Conservation (phyloP, 2,329 filamentous ascomycete genomes). For the Aspergillus brasiliensis region DNA sequence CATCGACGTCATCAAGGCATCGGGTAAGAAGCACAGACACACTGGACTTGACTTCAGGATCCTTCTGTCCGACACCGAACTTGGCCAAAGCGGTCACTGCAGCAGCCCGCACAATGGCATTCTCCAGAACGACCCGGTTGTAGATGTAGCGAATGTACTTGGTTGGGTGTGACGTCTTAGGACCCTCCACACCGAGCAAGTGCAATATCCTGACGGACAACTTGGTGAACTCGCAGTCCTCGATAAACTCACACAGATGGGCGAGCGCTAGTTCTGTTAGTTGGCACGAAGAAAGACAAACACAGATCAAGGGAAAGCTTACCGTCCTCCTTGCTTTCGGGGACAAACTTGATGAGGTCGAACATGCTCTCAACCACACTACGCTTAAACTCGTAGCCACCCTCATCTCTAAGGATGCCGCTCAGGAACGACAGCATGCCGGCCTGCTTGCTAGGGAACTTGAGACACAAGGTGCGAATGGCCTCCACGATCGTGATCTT, state of each 20-base stretch:
- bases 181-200: constrained; percentile 89
- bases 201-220: constrained; percentile 93
- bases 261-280: constrained; percentile 65
- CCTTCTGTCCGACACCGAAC: constrained; percentile 95
- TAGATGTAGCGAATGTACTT: constrained; percentile 99
- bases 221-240: constrained; percentile 99
- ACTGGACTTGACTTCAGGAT: constrained; percentile 94
- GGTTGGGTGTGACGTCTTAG: constrained; percentile 91
- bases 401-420: constrained; percentile 93
- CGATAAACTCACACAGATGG: constrained; percentile 97
- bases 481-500: constrained; percentile 99
- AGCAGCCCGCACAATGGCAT: constrained; percentile 90
- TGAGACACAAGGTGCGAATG: constrained; percentile 92
- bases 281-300: constrained; percentile 20
- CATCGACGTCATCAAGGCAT: constrained; percentile 94
- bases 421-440: constrained; percentile 97
- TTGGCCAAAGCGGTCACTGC: constrained; percentile 95
- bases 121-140: constrained; percentile 95
- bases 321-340: constrained; percentile 73
- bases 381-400: constrained; percentile 97
- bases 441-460: constrained; percentile 97
- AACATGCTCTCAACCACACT: constrained; percentile 99
- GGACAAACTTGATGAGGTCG: constrained; percentile 97
- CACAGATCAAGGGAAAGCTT: constrained; percentile 16
- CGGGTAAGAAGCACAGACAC: constrained; percentile 88